phyloP scores from a whole-genome alignment of 345 rosid genomes.

The Ceriops tagal region DNA sequence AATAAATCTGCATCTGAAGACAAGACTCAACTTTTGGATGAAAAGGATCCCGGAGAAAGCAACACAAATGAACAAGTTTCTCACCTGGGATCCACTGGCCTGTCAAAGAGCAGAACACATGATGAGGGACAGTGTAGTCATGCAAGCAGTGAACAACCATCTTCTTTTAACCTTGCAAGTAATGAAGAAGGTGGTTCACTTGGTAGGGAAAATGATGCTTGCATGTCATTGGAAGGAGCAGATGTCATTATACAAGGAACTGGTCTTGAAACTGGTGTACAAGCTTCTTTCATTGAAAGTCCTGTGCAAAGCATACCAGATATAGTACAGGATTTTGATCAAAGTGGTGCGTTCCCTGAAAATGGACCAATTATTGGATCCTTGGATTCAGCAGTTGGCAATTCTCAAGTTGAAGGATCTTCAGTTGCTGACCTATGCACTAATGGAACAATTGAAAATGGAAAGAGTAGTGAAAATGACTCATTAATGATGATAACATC shows the following conservation, averaged over 20 bases:
- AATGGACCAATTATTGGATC: slow-evolving; percentile 21
- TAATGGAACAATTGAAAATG: slow-evolving; percentile 17
- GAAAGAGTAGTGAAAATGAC: slow-evolving; percentile 10
- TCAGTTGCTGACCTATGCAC: slow-evolving; percentile 9
- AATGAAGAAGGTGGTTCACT: slow-evolving; percentile 21
- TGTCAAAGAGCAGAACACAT: slow-evolving; percentile 8
- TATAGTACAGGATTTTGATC: slow-evolving; percentile 20
- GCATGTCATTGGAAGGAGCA: slow-evolving; percentile 20
- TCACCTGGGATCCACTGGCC: slow-evolving; percentile 26
- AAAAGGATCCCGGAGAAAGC: slow-evolving; percentile 13
- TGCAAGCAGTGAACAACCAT: slow-evolving; percentile 19
- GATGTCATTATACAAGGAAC: slow-evolving; percentile 11
- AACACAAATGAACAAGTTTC: slow-evolving; percentile 17
- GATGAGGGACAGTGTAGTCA: slow-evolving; percentile 26
- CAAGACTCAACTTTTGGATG: slow-evolving; percentile 15
- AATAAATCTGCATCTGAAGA: slow-evolving; percentile 26
- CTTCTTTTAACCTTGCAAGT: slow-evolving; percentile 19
- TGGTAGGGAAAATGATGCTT: slow-evolving; percentile 7
- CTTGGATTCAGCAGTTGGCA: slow-evolving; percentile 5
- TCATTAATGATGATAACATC: slow-evolving; percentile 20
- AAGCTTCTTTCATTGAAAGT: slow-evolving; percentile 15
- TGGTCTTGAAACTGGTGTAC: slow-evolving; percentile 12
- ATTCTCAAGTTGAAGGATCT: slow-evolving; percentile 14
- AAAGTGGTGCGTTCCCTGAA: slow-evolving; percentile 20
- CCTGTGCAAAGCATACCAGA: slow-evolving; percentile 10